These are phyloP conservation scores for Calonectria hawksworthii DNA, from an alignment of 2,329 filamentous ascomycete species.

Conservation along the genomic window DNA sequence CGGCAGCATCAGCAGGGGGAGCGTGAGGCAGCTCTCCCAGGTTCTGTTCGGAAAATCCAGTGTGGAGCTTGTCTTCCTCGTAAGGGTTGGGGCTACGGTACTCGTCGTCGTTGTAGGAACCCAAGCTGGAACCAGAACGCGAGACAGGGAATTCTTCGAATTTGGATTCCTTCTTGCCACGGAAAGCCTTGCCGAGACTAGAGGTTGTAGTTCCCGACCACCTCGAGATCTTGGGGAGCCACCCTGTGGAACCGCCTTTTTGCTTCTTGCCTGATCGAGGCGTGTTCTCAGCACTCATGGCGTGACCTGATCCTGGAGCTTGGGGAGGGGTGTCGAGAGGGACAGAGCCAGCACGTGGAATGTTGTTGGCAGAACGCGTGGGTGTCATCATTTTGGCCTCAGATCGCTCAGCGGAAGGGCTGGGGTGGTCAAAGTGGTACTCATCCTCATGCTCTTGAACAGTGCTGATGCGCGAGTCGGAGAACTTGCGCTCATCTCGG, in stretches of 20 bases:
- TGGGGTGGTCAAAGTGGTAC: slow-evolving; percentile 66
- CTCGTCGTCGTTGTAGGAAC: slow-evolving; percentile 72
- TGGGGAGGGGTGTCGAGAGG: slow-evolving; percentile 73
- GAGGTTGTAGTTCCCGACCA: slow-evolving; percentile 98
- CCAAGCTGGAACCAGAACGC: slow-evolving; percentile 82
- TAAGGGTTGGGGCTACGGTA: slow-evolving; percentile 68
- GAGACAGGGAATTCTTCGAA: slow-evolving; percentile 75
- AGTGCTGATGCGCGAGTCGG: slow-evolving; percentile 89
- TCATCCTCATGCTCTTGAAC: slow-evolving; percentile 89
- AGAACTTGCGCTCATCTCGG: slow-evolving; percentile 69
- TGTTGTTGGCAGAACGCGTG: slow-evolving; percentile 58
- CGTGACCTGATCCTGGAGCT: slow-evolving; percentile 52
- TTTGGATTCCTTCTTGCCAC: slow-evolving; percentile 71
- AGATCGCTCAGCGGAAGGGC: slow-evolving; percentile 53
- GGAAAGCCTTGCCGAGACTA: slow-evolving; percentile 84
- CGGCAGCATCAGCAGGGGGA: slow-evolving; percentile 42
- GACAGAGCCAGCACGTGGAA: slow-evolving; percentile 65
- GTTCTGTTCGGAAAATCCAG: slow-evolving; percentile 68
- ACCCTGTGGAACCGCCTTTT: slow-evolving; percentile 84
- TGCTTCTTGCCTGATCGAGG: slow-evolving; percentile 85
- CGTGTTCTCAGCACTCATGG: slow-evolving; percentile 82
- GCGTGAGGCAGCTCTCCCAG: slow-evolving; percentile 48
- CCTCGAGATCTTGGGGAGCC: slow-evolving; percentile 92
- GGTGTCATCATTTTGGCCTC: slow-evolving; percentile 73
- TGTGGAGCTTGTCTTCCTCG: slow-evolving; percentile 72